Base-by-base conservation (phyloP, 2,329 filamentous ascomycete genomes). In the Celoporthe dispersa region DNA sequence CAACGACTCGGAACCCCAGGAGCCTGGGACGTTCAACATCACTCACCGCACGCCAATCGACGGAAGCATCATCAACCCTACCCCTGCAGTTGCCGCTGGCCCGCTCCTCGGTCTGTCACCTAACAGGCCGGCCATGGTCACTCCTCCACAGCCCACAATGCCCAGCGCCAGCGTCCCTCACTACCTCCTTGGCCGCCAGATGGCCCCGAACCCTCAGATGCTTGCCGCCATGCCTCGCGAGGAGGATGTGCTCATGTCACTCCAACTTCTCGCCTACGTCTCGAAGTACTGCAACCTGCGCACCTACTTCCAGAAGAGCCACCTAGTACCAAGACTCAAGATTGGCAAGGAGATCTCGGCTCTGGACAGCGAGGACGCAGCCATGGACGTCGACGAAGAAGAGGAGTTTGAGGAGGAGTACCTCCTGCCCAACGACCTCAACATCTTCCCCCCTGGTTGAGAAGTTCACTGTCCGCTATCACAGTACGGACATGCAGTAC, bases 371-470 rank as follows among this genome's bases (percentile, higher is more conserved):
- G 90, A 92, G 68, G 86, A 86, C 72, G 84, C 80, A 60, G 78
- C 75, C 70, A 80, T 70, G 78, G 74, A 82, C 78, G 74, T 79
- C 9, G 67, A 74, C 25, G 79, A 82, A 28, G 88, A 89, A 48
- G 85, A 90, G 66, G 89, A 92, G 61, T 88, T 92, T 62, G 89
- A 94, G 69, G 92, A 95, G 76, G 95, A 99, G 80, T 98, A 97
- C 78, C 83, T 97, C 35, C 86, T 97, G 9, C 92, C 94, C 19
- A 95, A 98, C 77, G 94, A 98, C 80, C 95, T 97, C 82, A 99
- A 99, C 81, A 97, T 99, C 74, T 99, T 99, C 82, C 96, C n/a
- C 96, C 2, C 85, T 99, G 48, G 96, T 99, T 63, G 96, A 99
- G 81, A 98, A 98, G 80, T 99, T 98, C 79, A 99, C 96, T 5